A percentile compares a stretch with the other conserved stretches of the same genome.
Evolutionary conservation across 768 basidiomycete species (phyloP).

Genomic region (Auriscalpium microsporum): DNA sequence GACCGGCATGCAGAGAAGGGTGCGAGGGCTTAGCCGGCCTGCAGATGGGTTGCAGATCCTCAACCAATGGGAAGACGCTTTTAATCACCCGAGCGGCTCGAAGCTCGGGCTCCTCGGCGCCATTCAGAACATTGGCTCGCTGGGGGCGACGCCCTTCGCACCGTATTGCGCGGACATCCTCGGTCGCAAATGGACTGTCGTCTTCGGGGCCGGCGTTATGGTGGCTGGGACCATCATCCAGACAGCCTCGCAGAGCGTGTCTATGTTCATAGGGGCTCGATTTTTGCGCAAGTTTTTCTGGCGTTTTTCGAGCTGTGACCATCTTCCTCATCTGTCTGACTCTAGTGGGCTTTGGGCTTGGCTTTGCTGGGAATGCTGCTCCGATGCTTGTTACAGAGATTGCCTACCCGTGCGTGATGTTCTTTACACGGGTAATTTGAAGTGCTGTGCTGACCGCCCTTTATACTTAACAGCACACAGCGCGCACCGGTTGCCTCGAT

Average conservation of each 20-base stretch:
- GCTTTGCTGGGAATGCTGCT: conserved; percentile 25
- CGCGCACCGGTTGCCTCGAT: conserved; percentile 28
- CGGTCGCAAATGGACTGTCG: conserved; percentile 22
- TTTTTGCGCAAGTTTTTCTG: conserved; percentile 5
- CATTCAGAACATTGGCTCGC: conserved; percentile 25
- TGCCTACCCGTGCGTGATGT: conserved; percentile 24
- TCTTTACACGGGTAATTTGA: neutral
- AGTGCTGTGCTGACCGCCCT: neutral
- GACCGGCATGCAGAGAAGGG: neutral
- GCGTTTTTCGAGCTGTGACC: neutral
- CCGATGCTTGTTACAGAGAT: conserved; percentile 32
- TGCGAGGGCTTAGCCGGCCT: conserved; percentile 7
- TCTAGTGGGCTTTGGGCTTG: conserved; percentile 23
- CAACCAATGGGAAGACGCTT: conserved; percentile 19
- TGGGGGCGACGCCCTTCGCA: conserved; percentile 20
- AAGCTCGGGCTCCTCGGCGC: conserved; percentile 25
- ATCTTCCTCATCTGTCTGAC: neutral
- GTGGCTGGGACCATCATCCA: conserved; percentile 26
- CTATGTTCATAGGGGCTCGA: conserved; percentile 29
- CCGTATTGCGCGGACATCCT: conserved; percentile 25
- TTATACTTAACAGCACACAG: conserved; percentile 15
- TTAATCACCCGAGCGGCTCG: conserved; percentile 22
- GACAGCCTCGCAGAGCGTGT: conserved; percentile 22
- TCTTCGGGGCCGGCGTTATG: conserved; percentile 27
- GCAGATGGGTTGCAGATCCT: conserved; percentile 24